Base-by-base conservation (phyloP, 257 asterid species). In the Solanum virginianum region DNA sequence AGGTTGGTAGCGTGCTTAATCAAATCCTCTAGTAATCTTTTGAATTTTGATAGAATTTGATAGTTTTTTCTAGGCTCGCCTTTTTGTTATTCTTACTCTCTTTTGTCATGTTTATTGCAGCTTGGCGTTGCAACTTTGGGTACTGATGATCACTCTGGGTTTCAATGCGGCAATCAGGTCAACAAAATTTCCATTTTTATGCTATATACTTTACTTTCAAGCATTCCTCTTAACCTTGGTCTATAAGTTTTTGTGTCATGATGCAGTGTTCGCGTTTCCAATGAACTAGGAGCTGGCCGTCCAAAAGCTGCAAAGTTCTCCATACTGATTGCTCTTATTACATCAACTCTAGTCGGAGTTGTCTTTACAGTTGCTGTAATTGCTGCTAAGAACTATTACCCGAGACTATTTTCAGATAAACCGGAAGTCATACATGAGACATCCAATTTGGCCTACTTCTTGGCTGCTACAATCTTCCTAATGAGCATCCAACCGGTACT, bases 121-220 rank as follows among this genome's bases (percentile, higher is more conserved):
- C 77, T 92, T 93, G 97, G 91, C 94, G 84, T 62, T 94, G 68
- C 92, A 93, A 86, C 87, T 93, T 54, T 94, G 99, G 99, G 85
- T 91, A 3, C 79, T 94, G 86, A 94, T 94, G 97, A 83, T 94
- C 88, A 85, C 94, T 26, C 87, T 95, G 3, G 99, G 99, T 39
- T 92, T 95, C 94, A 94, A 94, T 86, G 97, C 98, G 15, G 98
- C 98, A 83, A 89, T 95, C 80, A 95, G 98, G 98, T 95, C 7
- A 24, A n/a, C 7, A 24, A 45, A 47, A 6, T 29, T 66, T 63
- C 10, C 71, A 39, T 62, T 59, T 16, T 10, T 63, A 53, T 63
- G 55, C 24, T 17, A 18, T 63, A 14, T 39, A 69, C 14, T 69
- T 17, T 36, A 2, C 24, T 11, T 2, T 69, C 49, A 16, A 68